Evolutionary conservation across 305 asterid genomes (phyloP).

Genomic region (Nicotiana rustica): DNA sequence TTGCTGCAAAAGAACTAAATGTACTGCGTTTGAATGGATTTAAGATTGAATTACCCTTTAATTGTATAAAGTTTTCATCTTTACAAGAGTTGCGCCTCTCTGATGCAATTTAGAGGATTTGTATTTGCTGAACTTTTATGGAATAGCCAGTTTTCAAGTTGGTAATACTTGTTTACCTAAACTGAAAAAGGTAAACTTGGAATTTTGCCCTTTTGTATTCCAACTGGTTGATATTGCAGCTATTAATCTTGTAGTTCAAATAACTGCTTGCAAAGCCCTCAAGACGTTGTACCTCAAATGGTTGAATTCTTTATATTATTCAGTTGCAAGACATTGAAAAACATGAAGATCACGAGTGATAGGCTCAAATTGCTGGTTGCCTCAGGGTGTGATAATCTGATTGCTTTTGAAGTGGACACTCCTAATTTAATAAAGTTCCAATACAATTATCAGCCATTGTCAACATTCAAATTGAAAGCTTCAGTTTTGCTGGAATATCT

Average conservation of each 20-base stretch:
- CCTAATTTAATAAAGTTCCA: not conserved
- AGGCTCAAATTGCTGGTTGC: not conserved
- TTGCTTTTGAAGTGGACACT: constrained; percentile 2
- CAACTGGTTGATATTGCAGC: not conserved
- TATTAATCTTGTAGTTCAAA: too few relatives aligned
- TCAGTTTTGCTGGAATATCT: not conserved
- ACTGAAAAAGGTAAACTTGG: not conserved
- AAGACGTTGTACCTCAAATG: too few relatives aligned
- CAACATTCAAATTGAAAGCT: not conserved
- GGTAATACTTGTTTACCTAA: not conserved
- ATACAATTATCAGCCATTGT: not conserved
- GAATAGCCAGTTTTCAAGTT: too few relatives aligned
- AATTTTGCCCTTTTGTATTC: not conserved
- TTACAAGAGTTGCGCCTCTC: too few relatives aligned
- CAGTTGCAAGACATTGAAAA: not conserved
- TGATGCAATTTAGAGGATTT: too few relatives aligned
- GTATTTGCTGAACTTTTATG: too few relatives aligned
- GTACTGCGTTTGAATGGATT: not conserved
- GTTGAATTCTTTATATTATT: too few relatives aligned
- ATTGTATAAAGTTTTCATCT: too few relatives aligned
- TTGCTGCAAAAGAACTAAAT: not conserved
- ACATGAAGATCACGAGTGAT: not conserved
- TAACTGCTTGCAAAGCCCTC: too few relatives aligned
- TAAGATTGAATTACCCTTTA: too few relatives aligned
- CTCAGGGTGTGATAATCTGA: not conserved